A percentile compares a stretch with the other conserved stretches of the same genome.
These are phyloP conservation scores for Pleurozium schreberi DNA, from an alignment of 225 moss, liverwort and hornwort species.

Conservation along the genomic window DNA sequence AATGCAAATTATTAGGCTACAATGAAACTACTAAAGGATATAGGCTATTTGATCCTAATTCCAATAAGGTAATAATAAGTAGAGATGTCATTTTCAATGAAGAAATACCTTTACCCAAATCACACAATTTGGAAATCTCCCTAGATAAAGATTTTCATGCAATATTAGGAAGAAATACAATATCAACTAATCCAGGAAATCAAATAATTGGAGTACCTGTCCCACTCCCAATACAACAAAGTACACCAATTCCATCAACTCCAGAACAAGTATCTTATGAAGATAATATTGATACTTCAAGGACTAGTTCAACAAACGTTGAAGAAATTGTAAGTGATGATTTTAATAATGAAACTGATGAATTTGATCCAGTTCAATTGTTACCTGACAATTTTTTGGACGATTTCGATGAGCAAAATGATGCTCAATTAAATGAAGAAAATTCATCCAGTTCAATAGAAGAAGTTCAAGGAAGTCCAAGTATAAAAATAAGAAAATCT, in stretches of 20 bases:
- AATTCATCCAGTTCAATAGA: background rate
- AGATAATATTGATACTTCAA: background rate
- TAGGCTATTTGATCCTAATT: background rate
- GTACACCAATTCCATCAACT: background rate
- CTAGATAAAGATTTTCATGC: background rate
- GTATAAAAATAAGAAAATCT: background rate
- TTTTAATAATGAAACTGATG: background rate
- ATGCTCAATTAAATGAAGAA: too few species aligned
- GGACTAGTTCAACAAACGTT: background rate
- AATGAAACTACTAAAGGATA: background rate
- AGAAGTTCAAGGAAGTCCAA: background rate
- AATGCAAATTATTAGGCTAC: background rate
- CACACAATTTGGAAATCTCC: rapidly evolving
- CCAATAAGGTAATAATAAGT: background rate
- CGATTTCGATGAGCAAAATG: background rate
- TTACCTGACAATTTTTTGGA: background rate
- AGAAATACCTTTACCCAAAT: background rate
- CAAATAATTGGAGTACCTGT: background rate
- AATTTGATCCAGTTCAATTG: background rate
- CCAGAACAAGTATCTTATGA: background rate
- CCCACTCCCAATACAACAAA: background rate
- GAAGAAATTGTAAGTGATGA: background rate
- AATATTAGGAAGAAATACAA: background rate
- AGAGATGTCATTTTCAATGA: background rate
- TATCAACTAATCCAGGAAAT: rapidly evolving